Base-by-base conservation (phyloP, 1,139 yeast species). In the Candida frijolesensis region DNA sequence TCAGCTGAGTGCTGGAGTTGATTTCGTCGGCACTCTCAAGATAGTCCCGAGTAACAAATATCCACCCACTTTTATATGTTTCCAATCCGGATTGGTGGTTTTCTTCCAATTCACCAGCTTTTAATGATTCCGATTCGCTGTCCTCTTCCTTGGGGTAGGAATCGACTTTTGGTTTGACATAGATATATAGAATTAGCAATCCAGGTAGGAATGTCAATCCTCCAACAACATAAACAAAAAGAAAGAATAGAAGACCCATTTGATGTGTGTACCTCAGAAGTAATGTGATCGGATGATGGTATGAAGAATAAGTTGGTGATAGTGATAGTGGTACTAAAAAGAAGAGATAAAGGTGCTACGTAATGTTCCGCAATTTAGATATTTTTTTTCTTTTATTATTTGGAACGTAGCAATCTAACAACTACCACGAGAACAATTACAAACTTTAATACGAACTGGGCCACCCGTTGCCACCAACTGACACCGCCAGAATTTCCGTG, bases 21-120 rank as follows among this genome's bases (percentile, higher is more conserved):
- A 70, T 63, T 42, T 72, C 74, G 50, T 74, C 72, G 29, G 71
- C 58, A 41, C 80, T 67, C 54, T 81, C 82, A 44, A 84, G 73
- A 60, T 87, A 89, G 58, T 88, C 94, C 53, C 84, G 84, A 0
- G 97, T 89, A 9, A 91, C 90, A 3, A 87, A 83, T 4, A 92
- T 68, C 96, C 96, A 90, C 1, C 96, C 97, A 11, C 83, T 70
- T 61, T 81, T 84, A 58, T 75, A 80, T 0, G 90, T 79, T 35
- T 84, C 83, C 6, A 87, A 80, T 2, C 95, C 96, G 1, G 82
- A 67, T 27, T 77, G 76, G 42, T 72, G 69, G 15, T 69, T 67
- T 57, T 88, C 92, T 53, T 86, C 85, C 8, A 85, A 58, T 53
- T 82, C 83, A 0, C 89, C 88, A 1, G 86, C 83, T 54, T 78